Evolutionary conservation across 2,329 filamentous ascomycete species (phyloP).

Genomic region (Knufia petricola): DNA sequence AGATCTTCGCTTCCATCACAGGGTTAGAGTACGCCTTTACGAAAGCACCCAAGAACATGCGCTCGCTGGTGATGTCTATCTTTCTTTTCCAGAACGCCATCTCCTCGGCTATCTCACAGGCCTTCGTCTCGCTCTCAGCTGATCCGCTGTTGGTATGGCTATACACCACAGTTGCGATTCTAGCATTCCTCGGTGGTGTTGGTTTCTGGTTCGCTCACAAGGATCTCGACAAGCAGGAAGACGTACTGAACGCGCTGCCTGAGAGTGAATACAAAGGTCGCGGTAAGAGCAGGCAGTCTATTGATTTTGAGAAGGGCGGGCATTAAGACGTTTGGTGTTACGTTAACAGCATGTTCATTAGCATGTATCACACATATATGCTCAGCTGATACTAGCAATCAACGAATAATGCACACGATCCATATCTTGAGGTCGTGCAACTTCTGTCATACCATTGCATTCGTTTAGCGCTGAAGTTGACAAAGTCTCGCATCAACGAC

Average conservation of each 20-base stretch:
- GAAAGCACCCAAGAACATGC: constrained; percentile 72
- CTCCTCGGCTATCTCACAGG: constrained; percentile 60
- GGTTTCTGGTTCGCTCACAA: constrained; percentile 61
- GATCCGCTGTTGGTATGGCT: constrained; percentile 65
- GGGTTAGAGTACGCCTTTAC: constrained; percentile 68
- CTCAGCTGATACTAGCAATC: no score
- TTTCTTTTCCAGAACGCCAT: constrained; percentile 63
- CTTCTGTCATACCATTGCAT: no score
- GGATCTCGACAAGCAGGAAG: constrained; percentile 57
- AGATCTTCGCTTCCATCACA: constrained; percentile 39
- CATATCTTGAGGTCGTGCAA: no score
- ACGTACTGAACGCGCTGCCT: constrained; percentile 47
- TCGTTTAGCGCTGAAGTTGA: no score
- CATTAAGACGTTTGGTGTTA: no score
- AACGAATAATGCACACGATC: no score
- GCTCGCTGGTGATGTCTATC: constrained; percentile 55
- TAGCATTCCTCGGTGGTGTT: constrained; percentile 53
- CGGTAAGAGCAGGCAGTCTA: no score
- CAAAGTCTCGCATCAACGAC: no score
- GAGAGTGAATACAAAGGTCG: constrained; percentile 14
- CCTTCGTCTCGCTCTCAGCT: constrained; percentile 50
- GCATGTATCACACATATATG: no score
- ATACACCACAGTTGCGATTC: constrained; percentile 53
- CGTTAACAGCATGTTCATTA: no score
- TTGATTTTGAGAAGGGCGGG: no score